Conservation (phyloP, 768 basidiomycete species). For the Amanita phalloides region DNA sequence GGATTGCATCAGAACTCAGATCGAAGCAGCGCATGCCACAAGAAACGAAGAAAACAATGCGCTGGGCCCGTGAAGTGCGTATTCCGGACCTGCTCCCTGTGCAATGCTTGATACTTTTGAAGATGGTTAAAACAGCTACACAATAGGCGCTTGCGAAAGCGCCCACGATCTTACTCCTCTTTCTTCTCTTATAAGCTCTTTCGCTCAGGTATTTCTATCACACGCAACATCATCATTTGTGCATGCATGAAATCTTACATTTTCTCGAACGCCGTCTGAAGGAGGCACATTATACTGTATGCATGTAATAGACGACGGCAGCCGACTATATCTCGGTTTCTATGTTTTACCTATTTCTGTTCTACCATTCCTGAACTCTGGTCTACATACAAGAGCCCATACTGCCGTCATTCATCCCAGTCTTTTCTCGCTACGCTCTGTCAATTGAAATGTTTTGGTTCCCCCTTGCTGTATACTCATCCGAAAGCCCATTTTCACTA, state of each 20-base stretch:
- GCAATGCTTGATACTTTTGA: slow-evolving; percentile 4
- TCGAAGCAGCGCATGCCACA: slow-evolving; percentile 60
- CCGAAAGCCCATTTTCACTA: not conserved
- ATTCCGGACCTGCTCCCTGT: not conserved
- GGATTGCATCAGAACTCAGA: slow-evolving; percentile 68
- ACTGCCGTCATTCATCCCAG: slow-evolving; percentile 1
- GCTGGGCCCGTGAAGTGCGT: slow-evolving; percentile 88
- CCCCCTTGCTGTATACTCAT: not conserved
- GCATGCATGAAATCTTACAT: slow-evolving; percentile 43
- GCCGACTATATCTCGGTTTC: slow-evolving; percentile 5
- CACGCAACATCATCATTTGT: slow-evolving; percentile 15
- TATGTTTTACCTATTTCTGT: not conserved
- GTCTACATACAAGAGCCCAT: not conserved
- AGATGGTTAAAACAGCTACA: slow-evolving; percentile 79
- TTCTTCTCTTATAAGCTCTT: slow-evolving; percentile 15
- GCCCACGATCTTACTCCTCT: slow-evolving; percentile 12
- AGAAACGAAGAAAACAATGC: slow-evolving; percentile 82
- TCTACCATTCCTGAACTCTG: not conserved
- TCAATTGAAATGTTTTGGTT: slow-evolving; percentile 4
- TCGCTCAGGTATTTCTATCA: slow-evolving; percentile 13
- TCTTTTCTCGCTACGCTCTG: not conserved
- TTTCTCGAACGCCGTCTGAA: slow-evolving; percentile 50
- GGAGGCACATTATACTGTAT: slow-evolving; percentile 51
- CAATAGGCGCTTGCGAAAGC: slow-evolving; percentile 33
- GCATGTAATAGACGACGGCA: slow-evolving; percentile 47